Base-by-base conservation (phyloP, 148 eudicot genomes). In the Spergularia bocconei region DNA sequence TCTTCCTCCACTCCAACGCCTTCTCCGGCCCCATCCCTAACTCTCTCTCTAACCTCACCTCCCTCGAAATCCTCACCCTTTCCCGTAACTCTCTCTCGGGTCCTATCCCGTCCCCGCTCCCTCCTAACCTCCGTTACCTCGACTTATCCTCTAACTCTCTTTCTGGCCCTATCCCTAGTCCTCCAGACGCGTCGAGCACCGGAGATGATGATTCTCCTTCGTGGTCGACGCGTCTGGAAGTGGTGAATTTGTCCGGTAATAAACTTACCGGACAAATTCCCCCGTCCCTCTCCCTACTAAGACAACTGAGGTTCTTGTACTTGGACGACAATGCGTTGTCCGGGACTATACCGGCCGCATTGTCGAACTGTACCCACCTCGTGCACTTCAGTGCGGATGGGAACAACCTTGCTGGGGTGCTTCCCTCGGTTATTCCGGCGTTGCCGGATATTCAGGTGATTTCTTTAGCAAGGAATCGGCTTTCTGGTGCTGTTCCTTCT, bases 341-440 rank as follows among this genome's bases (percentile, higher is more conserved):
- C 38, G 93, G 97, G 0, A 82, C 93, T 0, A 72, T 91, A 2
- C 97, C 93, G 13, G 82, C 93, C 4, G 92, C 93, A 19, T 52
- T 89, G 9, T 71, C 87, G 0, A 91, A 87, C 78, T 89, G 93
- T 61, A 69, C 83, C 14, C 70, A 85, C 23, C 85, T 91, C 0
- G 77, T 88, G 0, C 92, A 91, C 33, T 65, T 91, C 23, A 88
- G 91, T 38, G 91, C 91, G 4, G 89, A 83, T 13, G 87, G 82
- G 5, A 91, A 91, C 53, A 19, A 48, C 0, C 69, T 91, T 9
- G 84, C 81, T 53, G 98, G 98, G 0, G 85, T 84, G 2, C 39
- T 93, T 1, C 93, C 91, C 58, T 74, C 91, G 5, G 85, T 84
- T 4, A 63, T 88, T 6, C 82, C 85, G 4, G 80, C 85, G 0